phyloP scores from a whole-genome alignment of 208 protist species.

The Leptomonas pyrrhocoris region DNA sequence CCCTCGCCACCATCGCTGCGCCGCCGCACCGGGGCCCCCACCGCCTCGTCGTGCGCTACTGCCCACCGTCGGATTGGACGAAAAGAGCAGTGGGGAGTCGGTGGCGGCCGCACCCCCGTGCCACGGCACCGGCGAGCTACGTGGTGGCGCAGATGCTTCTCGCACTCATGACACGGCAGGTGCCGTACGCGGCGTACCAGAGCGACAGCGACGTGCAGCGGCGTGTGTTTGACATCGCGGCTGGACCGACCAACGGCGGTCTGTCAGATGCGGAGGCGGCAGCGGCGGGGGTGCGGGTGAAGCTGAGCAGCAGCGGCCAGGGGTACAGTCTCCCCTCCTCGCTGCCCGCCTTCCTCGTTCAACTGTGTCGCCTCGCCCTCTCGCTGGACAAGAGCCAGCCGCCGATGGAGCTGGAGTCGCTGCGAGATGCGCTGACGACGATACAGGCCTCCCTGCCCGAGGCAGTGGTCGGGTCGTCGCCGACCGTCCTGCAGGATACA shows the following conservation, averaged over 20 bases:
- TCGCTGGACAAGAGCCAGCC: constrained; percentile 29
- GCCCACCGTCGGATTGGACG: constrained; percentile 37
- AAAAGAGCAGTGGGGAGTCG: constrained; percentile 37
- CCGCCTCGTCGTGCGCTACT: constrained; percentile 32
- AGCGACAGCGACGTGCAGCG: constrained; percentile 39
- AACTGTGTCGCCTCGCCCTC: constrained; percentile 30
- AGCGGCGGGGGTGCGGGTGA: constrained; percentile 6
- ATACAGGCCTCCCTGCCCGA: constrained; percentile 17
- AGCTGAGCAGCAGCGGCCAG: constrained; percentile 27
- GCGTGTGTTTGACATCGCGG: constrained; percentile 31
- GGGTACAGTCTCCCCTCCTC: constrained; percentile 36
- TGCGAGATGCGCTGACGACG: constrained; percentile 25
- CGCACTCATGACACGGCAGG: constrained; percentile 45
- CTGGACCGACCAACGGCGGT: background rate
- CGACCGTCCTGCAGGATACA: background rate
- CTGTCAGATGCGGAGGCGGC: constrained; percentile 18
- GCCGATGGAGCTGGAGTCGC: constrained; percentile 28
- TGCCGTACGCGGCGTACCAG: constrained; percentile 46
- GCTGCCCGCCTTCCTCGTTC: constrained; percentile 32
- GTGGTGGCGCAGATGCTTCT: constrained; percentile 63
- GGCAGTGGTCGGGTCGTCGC: background rate
- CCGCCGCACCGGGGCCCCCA: constrained; percentile 3
- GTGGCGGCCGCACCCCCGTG: constrained; percentile 69
- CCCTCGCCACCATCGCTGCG: too few species aligned
- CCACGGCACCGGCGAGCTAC: constrained; percentile 56